Evolutionary conservation across 352 stramenopile species (phyloP).

Genomic region (Phytophthora fragariaefolia): DNA sequence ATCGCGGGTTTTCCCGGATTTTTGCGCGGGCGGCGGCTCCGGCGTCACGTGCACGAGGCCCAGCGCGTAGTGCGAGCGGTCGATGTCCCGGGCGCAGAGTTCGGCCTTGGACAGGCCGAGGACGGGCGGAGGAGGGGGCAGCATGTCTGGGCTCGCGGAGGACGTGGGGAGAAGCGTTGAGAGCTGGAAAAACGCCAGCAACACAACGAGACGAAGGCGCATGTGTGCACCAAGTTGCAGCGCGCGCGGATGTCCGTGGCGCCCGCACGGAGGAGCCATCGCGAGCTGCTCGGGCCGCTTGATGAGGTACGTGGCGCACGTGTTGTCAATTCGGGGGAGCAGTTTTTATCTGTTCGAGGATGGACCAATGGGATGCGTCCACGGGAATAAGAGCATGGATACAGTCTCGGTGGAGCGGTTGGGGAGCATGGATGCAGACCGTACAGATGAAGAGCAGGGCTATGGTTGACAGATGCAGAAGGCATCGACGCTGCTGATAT

Average conservation of each 20-base stretch:
- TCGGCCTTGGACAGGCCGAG: conserved; percentile 47
- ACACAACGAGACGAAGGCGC: conserved; percentile 1
- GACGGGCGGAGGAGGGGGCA: conserved; percentile 20
- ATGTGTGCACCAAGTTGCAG: background rate
- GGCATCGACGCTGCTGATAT: conserved; percentile 1
- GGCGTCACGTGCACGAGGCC: conserved; percentile 52
- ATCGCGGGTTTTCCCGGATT: conserved; percentile 3
- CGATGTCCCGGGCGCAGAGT: conserved; percentile 61
- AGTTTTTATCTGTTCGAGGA: conserved; percentile 9
- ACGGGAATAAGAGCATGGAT: background rate
- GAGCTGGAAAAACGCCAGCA: conserved; percentile 21
- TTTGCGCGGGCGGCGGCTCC: conserved; percentile 16
- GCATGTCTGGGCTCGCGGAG: conserved; percentile 10
- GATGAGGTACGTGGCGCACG: background rate
- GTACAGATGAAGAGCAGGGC: too few species aligned
- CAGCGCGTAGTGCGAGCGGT: conserved; percentile 49
- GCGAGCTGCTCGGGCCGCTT: background rate
- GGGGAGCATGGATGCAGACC: background rate
- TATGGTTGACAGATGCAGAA: too few species aligned
- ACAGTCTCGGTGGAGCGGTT: background rate
- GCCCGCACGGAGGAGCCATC: conserved; percentile 9
- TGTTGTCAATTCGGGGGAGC: conserved; percentile 1
- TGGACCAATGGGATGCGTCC: conserved; percentile 2
- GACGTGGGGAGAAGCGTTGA: background rate
- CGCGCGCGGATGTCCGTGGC: background rate